Conservation (phyloP, 768 basidiomycete species). For the Mrakia hoshinonis region DNA sequence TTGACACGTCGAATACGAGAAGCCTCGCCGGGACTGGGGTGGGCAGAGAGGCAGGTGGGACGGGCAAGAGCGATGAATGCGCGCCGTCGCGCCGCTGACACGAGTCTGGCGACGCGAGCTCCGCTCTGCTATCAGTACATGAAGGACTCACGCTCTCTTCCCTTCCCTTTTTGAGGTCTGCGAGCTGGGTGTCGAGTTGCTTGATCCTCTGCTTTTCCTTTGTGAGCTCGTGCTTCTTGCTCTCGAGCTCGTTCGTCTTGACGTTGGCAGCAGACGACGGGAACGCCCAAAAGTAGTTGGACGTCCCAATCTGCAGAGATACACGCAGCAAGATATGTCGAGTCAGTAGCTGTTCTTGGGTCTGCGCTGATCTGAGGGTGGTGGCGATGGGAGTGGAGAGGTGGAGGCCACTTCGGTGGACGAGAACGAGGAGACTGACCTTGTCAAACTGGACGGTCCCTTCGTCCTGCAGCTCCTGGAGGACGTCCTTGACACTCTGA, state of each 20-base stretch:
- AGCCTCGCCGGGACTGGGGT: background rate
- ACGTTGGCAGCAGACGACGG: background rate
- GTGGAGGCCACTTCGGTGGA: background rate
- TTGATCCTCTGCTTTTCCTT: background rate
- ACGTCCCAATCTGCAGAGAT: slow-evolving; percentile 52
- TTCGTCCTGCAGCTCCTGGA: slow-evolving; percentile 79
- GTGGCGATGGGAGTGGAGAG: background rate
- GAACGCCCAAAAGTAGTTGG: slow-evolving; percentile 50
- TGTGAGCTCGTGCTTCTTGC: slow-evolving; percentile 2
- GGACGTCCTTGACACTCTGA: slow-evolving; percentile 83
- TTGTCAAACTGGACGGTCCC: slow-evolving; percentile 79
- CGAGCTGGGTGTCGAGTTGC: background rate
- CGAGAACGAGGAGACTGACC: slow-evolving; percentile 43
- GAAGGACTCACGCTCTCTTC: slow-evolving; percentile 7
- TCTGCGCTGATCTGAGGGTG: too few relatives aligned
- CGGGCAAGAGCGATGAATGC: background rate
- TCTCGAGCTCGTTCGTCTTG: background rate
- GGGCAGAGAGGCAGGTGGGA: background rate
- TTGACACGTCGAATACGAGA: too few relatives aligned
- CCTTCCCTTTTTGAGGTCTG: background rate
- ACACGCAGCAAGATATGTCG: too few relatives aligned
- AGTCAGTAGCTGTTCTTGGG: background rate
- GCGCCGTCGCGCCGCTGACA: too few relatives aligned
- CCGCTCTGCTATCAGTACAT: background rate
- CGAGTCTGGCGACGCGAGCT: too few relatives aligned